A percentile compares a stretch with the other conserved stretches of the same genome.
phyloP scores from a whole-genome alignment of 2,329 filamentous ascomycete genomes.

The Alternaria sp. region DNA sequence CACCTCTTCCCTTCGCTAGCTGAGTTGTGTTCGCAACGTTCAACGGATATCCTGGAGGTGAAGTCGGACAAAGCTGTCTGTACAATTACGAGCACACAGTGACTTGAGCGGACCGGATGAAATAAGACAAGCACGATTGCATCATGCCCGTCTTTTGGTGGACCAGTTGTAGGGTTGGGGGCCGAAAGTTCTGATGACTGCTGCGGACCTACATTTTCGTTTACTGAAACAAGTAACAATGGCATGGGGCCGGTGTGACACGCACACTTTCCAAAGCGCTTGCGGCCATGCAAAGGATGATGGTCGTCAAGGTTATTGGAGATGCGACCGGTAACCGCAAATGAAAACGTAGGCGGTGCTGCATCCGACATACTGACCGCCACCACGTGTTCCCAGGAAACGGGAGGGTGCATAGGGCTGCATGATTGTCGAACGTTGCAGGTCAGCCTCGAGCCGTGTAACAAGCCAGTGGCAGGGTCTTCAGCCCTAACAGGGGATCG shows the following conservation, averaged over 20 bases:
- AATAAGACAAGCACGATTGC: constrained; percentile 4
- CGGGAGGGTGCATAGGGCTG: constrained; percentile 45
- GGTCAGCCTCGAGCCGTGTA: constrained; percentile 32
- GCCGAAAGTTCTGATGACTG: constrained; percentile 21
- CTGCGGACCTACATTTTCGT: constrained; percentile 19
- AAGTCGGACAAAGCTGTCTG: background rate
- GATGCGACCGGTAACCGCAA: background rate
- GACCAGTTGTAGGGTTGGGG: constrained; percentile 14
- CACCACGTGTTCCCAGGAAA: constrained; percentile 35
- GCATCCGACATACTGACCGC: constrained; percentile 36
- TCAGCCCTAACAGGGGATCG: constrained; percentile 15
- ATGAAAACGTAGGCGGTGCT: constrained; percentile 4
- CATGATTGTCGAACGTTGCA: constrained; percentile 30
- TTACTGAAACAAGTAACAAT: constrained; percentile 27
- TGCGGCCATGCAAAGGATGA: background rate
- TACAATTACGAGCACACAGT: background rate
- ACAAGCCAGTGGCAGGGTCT: constrained; percentile 11
- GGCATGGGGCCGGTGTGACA: constrained; percentile 1
- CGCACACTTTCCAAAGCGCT: background rate
- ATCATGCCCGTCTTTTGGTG: constrained; percentile 5
- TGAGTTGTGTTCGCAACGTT: background rate
- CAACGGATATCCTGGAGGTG: background rate
- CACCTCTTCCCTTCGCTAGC: background rate
- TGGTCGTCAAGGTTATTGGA: constrained; percentile 7
- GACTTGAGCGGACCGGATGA: background rate